Evolutionary conservation across 257 asterid species (phyloP).

Genomic region (Scutellaria minor): DNA sequence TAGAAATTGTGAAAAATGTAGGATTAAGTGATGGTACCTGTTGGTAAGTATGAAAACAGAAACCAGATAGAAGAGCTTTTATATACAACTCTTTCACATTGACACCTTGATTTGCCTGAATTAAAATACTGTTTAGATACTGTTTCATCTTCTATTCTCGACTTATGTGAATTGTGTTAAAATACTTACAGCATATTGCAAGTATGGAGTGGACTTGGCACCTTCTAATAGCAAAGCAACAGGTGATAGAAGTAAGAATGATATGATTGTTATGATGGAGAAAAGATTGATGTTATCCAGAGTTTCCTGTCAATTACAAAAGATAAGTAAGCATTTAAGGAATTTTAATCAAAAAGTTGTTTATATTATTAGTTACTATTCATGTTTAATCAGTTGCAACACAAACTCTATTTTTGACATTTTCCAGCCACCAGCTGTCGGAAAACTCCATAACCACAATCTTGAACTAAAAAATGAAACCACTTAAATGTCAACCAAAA

Average conservation of each 20-base stretch:
- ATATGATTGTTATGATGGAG: slow-evolving; percentile 72
- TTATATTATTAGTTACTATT: too few relatives aligned
- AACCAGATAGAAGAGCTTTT: slow-evolving; percentile 68
- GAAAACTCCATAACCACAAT: too few relatives aligned
- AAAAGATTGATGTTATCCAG: slow-evolving; percentile 85
- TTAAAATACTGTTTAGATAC: not conserved
- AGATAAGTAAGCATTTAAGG: not conserved
- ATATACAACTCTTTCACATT: slow-evolving; percentile 58
- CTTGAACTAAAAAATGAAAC: too few relatives aligned
- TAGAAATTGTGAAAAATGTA: too few relatives aligned
- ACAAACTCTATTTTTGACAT: too few relatives aligned
- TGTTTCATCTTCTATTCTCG: not conserved
- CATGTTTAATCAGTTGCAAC: too few relatives aligned
- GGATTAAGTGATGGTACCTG: slow-evolving; percentile 49
- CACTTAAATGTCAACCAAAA: too few relatives aligned
- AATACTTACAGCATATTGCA: slow-evolving; percentile 65
- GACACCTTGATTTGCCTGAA: slow-evolving; percentile 77
- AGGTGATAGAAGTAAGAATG: slow-evolving; percentile 71
- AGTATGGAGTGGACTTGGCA: slow-evolving; percentile 66
- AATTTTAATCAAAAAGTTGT: too few relatives aligned
- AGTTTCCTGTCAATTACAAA: slow-evolving; percentile 56
- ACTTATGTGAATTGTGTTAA: too few relatives aligned
- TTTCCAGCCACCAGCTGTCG: too few relatives aligned
- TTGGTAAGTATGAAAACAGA: slow-evolving; percentile 88
- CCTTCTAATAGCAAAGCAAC: slow-evolving; percentile 73